Conservation (phyloP, 2,329 filamentous ascomycete species). For the Alternaria consortialis region DNA sequence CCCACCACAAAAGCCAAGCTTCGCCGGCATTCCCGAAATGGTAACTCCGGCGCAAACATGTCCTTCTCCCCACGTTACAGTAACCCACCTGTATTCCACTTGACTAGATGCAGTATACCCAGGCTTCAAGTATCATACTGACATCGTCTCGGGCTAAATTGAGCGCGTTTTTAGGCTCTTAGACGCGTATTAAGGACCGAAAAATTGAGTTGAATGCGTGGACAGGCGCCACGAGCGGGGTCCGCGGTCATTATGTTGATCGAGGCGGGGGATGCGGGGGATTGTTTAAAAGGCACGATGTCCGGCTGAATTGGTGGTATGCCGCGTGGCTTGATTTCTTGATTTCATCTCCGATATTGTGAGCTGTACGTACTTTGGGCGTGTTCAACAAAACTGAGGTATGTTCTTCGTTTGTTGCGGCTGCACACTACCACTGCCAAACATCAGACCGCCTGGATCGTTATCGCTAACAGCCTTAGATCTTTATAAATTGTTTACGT, state of each 20-base stretch:
- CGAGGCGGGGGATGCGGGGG: slow-evolving; percentile 36
- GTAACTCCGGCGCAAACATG: slow-evolving; percentile 33
- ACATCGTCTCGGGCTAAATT: slow-evolving; percentile 13
- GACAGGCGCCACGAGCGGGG: slow-evolving; percentile 14
- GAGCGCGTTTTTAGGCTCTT: not conserved
- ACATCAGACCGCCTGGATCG: not conserved
- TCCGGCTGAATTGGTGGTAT: slow-evolving; percentile 16
- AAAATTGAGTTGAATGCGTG: not conserved
- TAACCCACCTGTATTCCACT: slow-evolving; percentile 11
- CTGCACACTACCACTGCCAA: not conserved
- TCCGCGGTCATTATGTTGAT: slow-evolving; percentile 21
- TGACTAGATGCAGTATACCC: slow-evolving; percentile 32
- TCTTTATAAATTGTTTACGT: not conserved
- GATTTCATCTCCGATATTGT: no score
- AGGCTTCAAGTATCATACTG: not conserved
- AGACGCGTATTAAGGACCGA: slow-evolving; percentile 3
- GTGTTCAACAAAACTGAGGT: not conserved
- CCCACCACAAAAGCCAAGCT: not conserved
- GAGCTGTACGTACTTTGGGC: not conserved
- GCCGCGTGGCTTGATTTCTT: not conserved
- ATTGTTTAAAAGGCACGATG: slow-evolving; percentile 29
- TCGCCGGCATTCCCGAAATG: slow-evolving; percentile 26
- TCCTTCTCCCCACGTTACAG: not conserved
- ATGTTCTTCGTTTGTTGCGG: not conserved
- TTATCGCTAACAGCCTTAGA: not conserved